Evolutionary conservation across 2,329 filamentous ascomycete species (phyloP).

Genomic region (Sclerotinia nivalis): DNA sequence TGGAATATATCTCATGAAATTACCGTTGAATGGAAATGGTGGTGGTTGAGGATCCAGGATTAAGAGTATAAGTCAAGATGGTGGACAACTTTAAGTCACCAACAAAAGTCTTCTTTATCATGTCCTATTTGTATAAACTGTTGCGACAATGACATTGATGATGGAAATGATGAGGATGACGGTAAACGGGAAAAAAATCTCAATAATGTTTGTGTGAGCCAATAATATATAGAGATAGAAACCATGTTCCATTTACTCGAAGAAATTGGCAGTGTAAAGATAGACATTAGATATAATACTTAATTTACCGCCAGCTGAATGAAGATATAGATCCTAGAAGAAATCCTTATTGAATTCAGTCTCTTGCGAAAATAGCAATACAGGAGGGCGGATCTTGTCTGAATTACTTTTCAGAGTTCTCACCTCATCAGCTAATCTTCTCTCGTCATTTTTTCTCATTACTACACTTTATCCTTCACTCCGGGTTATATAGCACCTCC

Average conservation of each 20-base stretch:
- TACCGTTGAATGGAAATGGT: not conserved
- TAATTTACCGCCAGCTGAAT: not conserved
- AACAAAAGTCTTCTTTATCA: not conserved
- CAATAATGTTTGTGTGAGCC: not conserved
- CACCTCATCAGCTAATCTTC: not conserved
- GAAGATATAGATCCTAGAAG: not conserved
- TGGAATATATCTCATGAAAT: not conserved
- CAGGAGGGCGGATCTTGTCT: not conserved
- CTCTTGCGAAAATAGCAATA: not conserved
- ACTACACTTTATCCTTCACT: not conserved
- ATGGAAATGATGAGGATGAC: no score
- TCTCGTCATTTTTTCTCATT: not conserved
- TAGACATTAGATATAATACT: not conserved
- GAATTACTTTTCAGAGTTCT: not conserved
- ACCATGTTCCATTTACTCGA: not conserved
- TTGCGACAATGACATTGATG: not conserved
- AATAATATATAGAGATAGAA: not conserved
- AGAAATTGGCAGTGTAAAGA: not conserved
- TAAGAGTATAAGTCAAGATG: not conserved
- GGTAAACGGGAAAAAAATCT: not conserved
- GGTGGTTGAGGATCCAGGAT: not conserved
- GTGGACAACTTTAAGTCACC: no score
- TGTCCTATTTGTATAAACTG: not conserved
- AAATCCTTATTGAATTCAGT: no score
- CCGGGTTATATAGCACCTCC: not conserved